Evolutionary conservation across 208 protist species (phyloP).

Genomic region (Jaenimonas drosophilae): DNA sequence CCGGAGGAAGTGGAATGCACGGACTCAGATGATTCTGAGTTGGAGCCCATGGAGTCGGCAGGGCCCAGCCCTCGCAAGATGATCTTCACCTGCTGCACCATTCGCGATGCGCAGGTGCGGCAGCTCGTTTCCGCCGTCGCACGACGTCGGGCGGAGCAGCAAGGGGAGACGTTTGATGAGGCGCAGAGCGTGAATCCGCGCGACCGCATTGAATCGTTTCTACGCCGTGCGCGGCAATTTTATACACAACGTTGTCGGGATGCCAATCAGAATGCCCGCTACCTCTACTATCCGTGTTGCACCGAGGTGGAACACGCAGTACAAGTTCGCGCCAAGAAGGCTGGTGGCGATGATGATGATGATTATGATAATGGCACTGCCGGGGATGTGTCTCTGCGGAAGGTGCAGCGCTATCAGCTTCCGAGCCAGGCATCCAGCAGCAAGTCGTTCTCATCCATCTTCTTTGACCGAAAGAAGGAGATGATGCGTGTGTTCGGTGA

Average conservation of each 20-base stretch:
- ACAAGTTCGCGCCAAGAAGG: not conserved
- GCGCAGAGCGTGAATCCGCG: not conserved
- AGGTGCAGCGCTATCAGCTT: slow-evolving; percentile 9
- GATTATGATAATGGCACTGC: not conserved
- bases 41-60: not conserved
- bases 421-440: slow-evolving; percentile 3
- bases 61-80: not conserved
- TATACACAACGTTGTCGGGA: slow-evolving; percentile 17
- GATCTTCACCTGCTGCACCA: not conserved
- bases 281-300: slow-evolving; percentile 32
- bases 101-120: not conserved
- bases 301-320: slow-evolving; percentile 7
- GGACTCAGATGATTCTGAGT: not conserved
- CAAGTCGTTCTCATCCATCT: slow-evolving; percentile 65
- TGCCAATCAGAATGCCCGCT: slow-evolving; percentile 8
- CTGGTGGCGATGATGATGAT: slow-evolving; percentile 3
- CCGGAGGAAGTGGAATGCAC: not conserved
- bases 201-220: slow-evolving; percentile 39
- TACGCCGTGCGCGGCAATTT: slow-evolving; percentile 36
- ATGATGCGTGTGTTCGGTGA: slow-evolving; percentile 58
- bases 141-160: not conserved
- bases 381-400: not conserved
- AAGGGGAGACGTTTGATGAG: not conserved
- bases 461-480: slow-evolving; percentile 67
- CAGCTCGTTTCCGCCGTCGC: not conserved